Evolutionary conservation across 305 asterid genomes (phyloP), one percentile per base, ranked within the genome.

Genomic region (Fraxinus ornus): DNA sequence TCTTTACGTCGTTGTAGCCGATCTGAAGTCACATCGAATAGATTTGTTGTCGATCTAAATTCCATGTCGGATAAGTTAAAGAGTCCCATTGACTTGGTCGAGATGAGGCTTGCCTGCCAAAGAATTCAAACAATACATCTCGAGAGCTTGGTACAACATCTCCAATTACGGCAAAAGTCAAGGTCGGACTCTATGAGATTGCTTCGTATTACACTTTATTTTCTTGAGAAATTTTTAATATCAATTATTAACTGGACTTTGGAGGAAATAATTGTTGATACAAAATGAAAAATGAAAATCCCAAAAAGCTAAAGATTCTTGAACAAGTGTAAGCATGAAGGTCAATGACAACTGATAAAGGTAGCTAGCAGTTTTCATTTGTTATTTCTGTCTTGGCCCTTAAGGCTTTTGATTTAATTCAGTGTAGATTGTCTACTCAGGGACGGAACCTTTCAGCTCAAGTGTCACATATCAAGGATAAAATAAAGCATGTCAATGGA

Each of bases 371-470:
- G 76, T 78, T 80, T 81, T n/a, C 73, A 86, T 80, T 78, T 82
- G 57, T 83, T 75, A 28, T 30, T 10, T 80, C 81, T 81, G 80
- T 80, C 91, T 88, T 87, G 83, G 77, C 81, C 86, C 76, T 83
- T 85, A 88, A 85, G 90, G 85, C 88, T 85, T 82, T 82, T 83
- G 68, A 60, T 78, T 26, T 26, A 49, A 57, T 60, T 80, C 41
- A 49, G 12, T 71, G 81, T 80, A 79, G 33, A 36, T 84, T 80
- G 68, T 84, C 89, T 55, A 78, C 57, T 3, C 49, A 77, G 30
- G 44, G 44, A 77, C 33, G 47, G 71, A 77, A 52, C 52, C 84
- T 84, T 84, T 28, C 47, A 72, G 64, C 72, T 80, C 72, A 84
- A 84, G 79, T 81, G 78, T 81, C 35, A n/a, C 80, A 55, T 10